These are phyloP conservation scores for Syncephalastrum contaminatum DNA, from an alignment of 371 early-diverging fungal genomes.

Conservation along the genomic window DNA sequence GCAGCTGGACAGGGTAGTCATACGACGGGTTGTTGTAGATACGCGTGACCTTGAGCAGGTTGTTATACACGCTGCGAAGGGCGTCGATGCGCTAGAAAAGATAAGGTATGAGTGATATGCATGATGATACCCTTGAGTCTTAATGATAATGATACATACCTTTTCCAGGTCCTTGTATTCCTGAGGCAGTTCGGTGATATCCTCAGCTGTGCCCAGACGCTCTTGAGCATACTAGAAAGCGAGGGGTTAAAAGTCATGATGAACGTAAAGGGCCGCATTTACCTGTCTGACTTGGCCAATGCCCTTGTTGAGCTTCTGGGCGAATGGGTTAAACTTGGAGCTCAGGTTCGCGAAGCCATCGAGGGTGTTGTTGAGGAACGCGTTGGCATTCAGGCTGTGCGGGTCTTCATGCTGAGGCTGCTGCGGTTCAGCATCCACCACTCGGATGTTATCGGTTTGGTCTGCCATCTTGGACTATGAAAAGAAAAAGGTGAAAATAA, in stretches of 20 bases:
- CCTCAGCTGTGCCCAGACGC: slow-evolving; percentile 76
- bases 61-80: slow-evolving; percentile 61
- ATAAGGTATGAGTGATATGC: background rate
- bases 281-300: slow-evolving; percentile 85
- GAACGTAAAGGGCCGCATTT: slow-evolving; percentile 5
- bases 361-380: slow-evolving; percentile 41
- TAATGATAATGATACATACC: slow-evolving; percentile 34
- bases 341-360: slow-evolving; percentile 64
- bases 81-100: slow-evolving; percentile 62
- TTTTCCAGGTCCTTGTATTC: slow-evolving; percentile 86
- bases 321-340: slow-evolving; percentile 72
- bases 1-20: slow-evolving; percentile 77
- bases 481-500: background rate
- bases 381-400: slow-evolving; percentile 22
- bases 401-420: slow-evolving; percentile 4
- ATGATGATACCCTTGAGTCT: background rate
- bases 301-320: slow-evolving; percentile 68
- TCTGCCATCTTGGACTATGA: slow-evolving; percentile 6
- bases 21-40: slow-evolving; percentile 71
- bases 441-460: slow-evolving; percentile 19
- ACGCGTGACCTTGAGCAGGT: slow-evolving; percentile 73
- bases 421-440: slow-evolving; percentile 30
- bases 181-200: slow-evolving; percentile 86
- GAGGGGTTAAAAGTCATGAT: background rate
- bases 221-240: slow-evolving; percentile 89